Evolutionary conservation across 1,284 basidiomycete species (phyloP), one percentile per base, ranked within the genome.

Genomic region (Leccinum fuscescens): DNA sequence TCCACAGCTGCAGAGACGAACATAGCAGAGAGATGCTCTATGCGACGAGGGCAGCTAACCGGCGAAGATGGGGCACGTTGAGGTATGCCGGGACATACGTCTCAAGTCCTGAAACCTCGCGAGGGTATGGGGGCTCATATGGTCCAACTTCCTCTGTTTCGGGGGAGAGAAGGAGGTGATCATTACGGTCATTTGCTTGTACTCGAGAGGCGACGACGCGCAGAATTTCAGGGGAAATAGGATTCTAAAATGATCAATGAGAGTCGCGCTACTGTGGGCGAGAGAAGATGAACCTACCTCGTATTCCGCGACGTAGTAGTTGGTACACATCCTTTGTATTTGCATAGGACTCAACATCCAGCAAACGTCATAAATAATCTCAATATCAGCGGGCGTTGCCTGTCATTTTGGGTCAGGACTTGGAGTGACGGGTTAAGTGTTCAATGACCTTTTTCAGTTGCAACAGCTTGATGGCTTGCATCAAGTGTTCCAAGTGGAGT

Each of bases 261-360:
- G 58, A 63, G 64, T 59, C 44, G n/a, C 31, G 42, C 24, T 35
- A 20, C 62, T 14, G 31, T 15, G 7, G 11, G 56, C 27, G 54
- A n/a, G 14, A 54, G 54, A 22, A 29, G 15, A 62, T 80, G 59
- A 15, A 59, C 71, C 46, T 67, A 93, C 93, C 84, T 98, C 94
- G 74, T 97, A 98, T 78, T 99, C 97, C 53, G 97, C 97, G 62
- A 97, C 96, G 72, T 97, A 96, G 80, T 99, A 99, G 77, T 97
- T 96, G 62, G 91, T 92, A 78, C 96, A 97, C 85, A 98, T 94
- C 72, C 96, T 92, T 79, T 99, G 97, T 69, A 99, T 99, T 77
- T 99, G 97, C 73, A 96, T 96, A 0, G 97, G 97, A 62, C 95
- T 98, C 57, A 99, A 82, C 90, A 99, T 99, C 97, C 97, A 99